phyloP scores from a whole-genome alignment of 1,284 basidiomycete species.

The Tilletia setariae region DNA sequence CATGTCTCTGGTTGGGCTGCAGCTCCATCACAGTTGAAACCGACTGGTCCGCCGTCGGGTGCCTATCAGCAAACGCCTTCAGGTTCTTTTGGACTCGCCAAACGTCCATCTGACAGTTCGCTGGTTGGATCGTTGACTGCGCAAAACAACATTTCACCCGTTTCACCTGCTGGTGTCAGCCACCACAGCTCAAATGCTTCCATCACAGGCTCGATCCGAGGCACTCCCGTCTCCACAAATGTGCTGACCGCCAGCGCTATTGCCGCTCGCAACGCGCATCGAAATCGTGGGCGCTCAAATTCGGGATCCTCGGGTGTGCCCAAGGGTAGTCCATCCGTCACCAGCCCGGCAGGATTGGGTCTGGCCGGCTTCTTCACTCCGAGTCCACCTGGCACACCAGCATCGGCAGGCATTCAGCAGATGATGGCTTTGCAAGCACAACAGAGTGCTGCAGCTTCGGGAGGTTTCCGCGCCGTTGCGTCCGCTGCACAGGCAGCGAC shows the following conservation, averaged over 20 bases:
- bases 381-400: not conserved
- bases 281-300: conserved; percentile 1
- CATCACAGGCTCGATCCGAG: conserved; percentile 2
- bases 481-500: conserved; percentile 1
- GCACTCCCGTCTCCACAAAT: conserved; percentile 16
- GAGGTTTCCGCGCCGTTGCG: not conserved
- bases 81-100: not conserved
- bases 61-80: not conserved
- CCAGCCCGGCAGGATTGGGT: not conserved
- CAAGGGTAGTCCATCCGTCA: not conserved
- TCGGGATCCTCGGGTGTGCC: not conserved
- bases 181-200: conserved; percentile 15
- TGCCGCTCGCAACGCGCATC: conserved; percentile 33
- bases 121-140: not conserved
- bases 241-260: conserved; percentile 29
- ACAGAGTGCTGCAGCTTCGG: conserved; percentile 1
- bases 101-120: conserved; percentile 6
- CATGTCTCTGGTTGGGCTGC: not conserved
- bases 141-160: not conserved
- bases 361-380: conserved; percentile 11
- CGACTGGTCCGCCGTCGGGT: not conserved
- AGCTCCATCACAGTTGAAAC: not conserved
- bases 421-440: conserved; percentile 1
- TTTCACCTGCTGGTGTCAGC: not conserved
- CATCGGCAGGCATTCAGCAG: conserved; percentile 2